These are phyloP conservation scores for Stereum hirsutum DNA, from an alignment of 1,284 basidiomycete species.

Conservation along the genomic window DNA sequence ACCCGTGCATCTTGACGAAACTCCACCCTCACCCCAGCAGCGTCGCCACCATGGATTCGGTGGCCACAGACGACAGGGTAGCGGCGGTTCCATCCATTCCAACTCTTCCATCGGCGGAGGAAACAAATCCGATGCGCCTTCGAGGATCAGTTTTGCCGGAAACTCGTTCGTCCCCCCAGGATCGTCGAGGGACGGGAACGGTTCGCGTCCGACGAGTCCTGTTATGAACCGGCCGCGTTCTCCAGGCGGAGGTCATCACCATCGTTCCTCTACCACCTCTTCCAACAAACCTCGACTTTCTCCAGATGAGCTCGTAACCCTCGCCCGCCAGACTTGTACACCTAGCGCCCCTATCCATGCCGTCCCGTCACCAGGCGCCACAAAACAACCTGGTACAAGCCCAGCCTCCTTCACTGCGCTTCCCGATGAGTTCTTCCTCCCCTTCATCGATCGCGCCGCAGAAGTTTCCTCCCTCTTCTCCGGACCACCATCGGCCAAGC, in stretches of 20 bases:
- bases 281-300: constrained; percentile 37
- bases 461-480: constrained; percentile 55
- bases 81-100: constrained; percentile 19
- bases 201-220: constrained; percentile 12
- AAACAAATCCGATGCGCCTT: constrained; percentile 12
- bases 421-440: constrained; percentile 60
- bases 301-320: constrained; percentile 59
- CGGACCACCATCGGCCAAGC: constrained; percentile 49
- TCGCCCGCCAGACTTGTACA: constrained; percentile 51
- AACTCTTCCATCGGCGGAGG: constrained; percentile 18
- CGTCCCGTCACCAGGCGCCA: constrained; percentile 25
- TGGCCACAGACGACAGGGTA: constrained; percentile 23
- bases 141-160: constrained; percentile 57
- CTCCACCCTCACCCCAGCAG: constrained; percentile 13
- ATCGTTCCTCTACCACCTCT: constrained; percentile 19
- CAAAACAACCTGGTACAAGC: constrained; percentile 17
- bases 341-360: constrained; percentile 23
- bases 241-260: constrained; percentile 8
- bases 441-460: constrained; percentile 63
- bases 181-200: constrained; percentile 6
- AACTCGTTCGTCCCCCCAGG: constrained; percentile 39
- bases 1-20: constrained; percentile 17
- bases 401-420: constrained; percentile 61
- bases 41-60: constrained; percentile 11
- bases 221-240: constrained; percentile 16